A percentile compares a stretch with the other conserved stretches of the same genome.
Evolutionary conservation across 805 yeast species (phyloP).

Genomic region (Aciculoconidium aculeatum): DNA sequence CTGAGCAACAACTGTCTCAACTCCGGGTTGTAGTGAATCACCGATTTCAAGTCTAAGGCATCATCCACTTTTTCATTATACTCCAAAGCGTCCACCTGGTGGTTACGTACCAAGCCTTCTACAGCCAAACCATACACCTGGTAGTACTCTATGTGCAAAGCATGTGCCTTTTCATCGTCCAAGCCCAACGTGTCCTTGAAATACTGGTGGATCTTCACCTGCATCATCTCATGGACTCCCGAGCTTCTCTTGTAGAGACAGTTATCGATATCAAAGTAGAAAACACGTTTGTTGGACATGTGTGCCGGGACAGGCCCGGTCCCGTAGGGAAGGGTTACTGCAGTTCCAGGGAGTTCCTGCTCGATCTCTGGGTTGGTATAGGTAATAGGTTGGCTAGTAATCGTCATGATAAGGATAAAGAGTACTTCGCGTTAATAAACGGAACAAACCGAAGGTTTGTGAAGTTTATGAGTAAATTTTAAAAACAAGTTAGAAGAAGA

Average conservation of each 20-base stretch:
- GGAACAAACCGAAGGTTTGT: no score
- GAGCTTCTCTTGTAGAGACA: slow-evolving; percentile 76
- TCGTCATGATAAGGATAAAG: slow-evolving; percentile 6
- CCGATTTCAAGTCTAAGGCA: slow-evolving; percentile 75
- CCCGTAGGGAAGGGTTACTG: slow-evolving; percentile 24
- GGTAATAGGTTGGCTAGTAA: slow-evolving; percentile 7
- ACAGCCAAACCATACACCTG: slow-evolving; percentile 86
- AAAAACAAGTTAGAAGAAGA: no score
- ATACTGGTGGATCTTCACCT: slow-evolving; percentile 72
- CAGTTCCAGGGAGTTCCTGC: slow-evolving; percentile 8
- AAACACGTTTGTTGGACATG: slow-evolving; percentile 29
- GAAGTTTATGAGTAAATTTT: no score
- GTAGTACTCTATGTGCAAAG: slow-evolving; percentile 70
- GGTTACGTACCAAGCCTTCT: slow-evolving; percentile 73
- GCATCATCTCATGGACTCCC: slow-evolving; percentile 83
- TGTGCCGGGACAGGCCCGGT: slow-evolving; percentile 28
- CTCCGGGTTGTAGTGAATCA: slow-evolving; percentile 57
- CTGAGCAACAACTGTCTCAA: slow-evolving; percentile 48
- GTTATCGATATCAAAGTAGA: slow-evolving; percentile 92
- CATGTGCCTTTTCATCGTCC: slow-evolving; percentile 66
- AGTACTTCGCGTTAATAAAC: no score
- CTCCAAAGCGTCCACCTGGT: slow-evolving; percentile 78
- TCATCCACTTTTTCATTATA: slow-evolving; percentile 90
- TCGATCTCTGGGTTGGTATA: slow-evolving; percentile 23
- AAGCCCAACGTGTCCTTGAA: slow-evolving; percentile 61